These are phyloP conservation scores for Dalbergia oliveri DNA, from an alignment of 306 rosid species.

Conservation along the genomic window DNA sequence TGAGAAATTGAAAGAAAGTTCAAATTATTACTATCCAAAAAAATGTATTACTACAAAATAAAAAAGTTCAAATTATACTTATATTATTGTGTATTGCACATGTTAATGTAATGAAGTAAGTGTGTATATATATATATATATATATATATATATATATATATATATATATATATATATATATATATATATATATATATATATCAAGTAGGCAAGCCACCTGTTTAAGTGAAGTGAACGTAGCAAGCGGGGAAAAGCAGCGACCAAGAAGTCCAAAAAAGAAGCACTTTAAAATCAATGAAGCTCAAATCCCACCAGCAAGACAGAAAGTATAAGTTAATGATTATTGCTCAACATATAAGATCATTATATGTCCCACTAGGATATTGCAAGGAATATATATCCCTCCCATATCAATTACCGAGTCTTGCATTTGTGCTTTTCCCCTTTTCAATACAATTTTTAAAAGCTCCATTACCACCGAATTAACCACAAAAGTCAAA, in stretches of 20 bases:
- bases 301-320: constrained; percentile 51
- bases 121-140: no score
- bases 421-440: constrained; percentile 50
- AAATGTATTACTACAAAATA: neutral
- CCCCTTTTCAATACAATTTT: constrained; percentile 44
- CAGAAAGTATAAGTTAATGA: constrained; percentile 49
- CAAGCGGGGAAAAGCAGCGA: constrained; percentile 27
- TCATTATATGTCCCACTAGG: constrained; percentile 52
- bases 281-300: constrained; percentile 36
- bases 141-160: no score
- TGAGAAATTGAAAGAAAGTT: no score
- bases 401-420: constrained; percentile 49
- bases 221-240: neutral
- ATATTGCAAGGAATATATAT: constrained; percentile 55
- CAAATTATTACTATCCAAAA: no score
- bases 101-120: neutral
- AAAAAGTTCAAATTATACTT: neutral
- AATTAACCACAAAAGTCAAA: constrained; percentile 72
- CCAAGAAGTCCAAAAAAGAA: constrained; percentile 43
- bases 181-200: no score
- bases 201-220: neutral
- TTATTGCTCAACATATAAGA: constrained; percentile 51
- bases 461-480: constrained; percentile 61
- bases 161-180: no score
- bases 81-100: neutral